Evolutionary conservation across 2,329 filamentous ascomycete species (phyloP), one percentile per base, ranked within the genome.

Genomic region (Pseudopyrenochaeta lycopersici): DNA sequence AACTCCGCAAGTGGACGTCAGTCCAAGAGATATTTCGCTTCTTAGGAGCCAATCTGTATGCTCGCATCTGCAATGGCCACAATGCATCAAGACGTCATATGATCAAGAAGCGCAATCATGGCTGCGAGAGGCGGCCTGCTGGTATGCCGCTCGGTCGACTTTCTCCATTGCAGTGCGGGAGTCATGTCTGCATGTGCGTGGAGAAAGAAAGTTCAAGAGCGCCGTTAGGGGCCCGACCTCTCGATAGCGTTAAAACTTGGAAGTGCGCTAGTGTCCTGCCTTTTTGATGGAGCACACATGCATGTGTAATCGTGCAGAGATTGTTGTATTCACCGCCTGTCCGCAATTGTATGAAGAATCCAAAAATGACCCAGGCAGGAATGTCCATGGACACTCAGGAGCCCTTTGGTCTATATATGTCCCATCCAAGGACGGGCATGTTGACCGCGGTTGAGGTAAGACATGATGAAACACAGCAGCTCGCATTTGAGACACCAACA

Each of bases 401-500:
- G 23, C 4, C 23, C 23, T 27, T 9, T 27, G 23, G 4, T 27
- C 23, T 27, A 27, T 27, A 27, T 27, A 27, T 9, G 23, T 4
- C 9, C 23, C 23, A 27, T 9, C 9, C 9, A 27, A 27, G 4
- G 23, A 9, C 23, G 23, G 23, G 23, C 23, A 27, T 27, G 23
- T 27, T 5, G n/a, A 9, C 23, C 14, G 38, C 36, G 35, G 32
- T 27, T 45, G 30, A 38, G 45, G 61, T 49, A 55, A 56, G 58
- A 66, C 55, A 60, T 32, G 60, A 56, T 53, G 55, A 54, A 55
- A 60, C 52, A 64, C 60, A 52, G 46, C 63, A 56, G 52, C 18
- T 29, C 41, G 58, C 54, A 54, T 56, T 52, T 63, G 64, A 67
- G 66, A 68, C 65, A 56, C 35, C 40, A 60, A 49, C 60, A 58